Conservation (phyloP, 202 grass and related monocot species). For the Carex sylvatica region DNA sequence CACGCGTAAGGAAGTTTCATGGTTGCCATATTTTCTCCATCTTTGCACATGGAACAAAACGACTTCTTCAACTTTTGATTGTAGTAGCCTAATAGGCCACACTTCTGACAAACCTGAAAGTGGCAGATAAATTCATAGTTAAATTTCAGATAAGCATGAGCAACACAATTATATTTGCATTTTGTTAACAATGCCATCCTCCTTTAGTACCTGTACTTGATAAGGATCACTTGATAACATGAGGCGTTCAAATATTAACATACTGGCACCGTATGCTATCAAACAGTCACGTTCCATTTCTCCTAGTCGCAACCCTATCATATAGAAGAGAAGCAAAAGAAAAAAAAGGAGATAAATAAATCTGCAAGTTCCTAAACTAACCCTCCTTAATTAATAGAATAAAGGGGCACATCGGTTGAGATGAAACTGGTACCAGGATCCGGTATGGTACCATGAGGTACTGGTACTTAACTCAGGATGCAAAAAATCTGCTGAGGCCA, state of each 20-base stretch:
- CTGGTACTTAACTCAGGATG: no score
- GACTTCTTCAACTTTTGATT: slow-evolving; percentile 83
- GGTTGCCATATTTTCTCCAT: slow-evolving; percentile 87
- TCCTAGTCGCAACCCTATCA: slow-evolving; percentile 80
- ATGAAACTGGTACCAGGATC: no score
- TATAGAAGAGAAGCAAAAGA: background rate
- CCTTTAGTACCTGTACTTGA: slow-evolving; percentile 82
- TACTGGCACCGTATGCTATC: slow-evolving; percentile 93
- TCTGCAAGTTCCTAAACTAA: no score
- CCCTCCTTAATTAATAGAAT: no score
- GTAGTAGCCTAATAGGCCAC: slow-evolving; percentile 85
- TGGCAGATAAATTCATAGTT: background rate
- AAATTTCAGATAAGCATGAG: slow-evolving; percentile 15
- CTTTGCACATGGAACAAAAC: slow-evolving; percentile 95
- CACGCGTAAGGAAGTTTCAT: slow-evolving; percentile 98
- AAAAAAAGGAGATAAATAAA: no score
- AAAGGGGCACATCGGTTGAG: no score
- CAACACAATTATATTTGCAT: background rate
- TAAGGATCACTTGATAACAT: slow-evolving; percentile 95
- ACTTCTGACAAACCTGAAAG: slow-evolving; percentile 82
- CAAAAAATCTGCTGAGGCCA: no score
- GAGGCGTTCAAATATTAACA: slow-evolving; percentile 92
- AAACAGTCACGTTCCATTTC: slow-evolving; percentile 99
- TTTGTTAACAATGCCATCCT: background rate
- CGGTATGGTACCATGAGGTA: no score